phyloP scores from a whole-genome alignment of 2,329 filamentous ascomycete species.

The Ceratocystis variospora region DNA sequence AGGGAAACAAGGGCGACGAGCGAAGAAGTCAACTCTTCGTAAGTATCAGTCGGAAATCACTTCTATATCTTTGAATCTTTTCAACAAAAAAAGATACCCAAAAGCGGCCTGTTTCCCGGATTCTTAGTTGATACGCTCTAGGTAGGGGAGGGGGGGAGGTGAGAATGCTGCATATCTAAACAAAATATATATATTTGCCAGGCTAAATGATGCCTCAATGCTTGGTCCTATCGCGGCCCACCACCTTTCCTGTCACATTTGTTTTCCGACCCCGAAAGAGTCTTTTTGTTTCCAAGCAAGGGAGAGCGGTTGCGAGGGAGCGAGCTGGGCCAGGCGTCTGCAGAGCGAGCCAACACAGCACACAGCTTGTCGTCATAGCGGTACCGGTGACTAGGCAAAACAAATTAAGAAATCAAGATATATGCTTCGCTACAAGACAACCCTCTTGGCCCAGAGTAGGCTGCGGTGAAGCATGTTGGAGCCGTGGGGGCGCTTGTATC shows the following conservation, averaged over 20 bases:
- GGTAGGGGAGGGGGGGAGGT: neutral
- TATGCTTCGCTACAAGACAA: too few relatives aligned
- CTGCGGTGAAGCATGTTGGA: neutral
- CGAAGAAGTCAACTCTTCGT: neutral
- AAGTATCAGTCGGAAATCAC: neutral
- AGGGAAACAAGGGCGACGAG: neutral
- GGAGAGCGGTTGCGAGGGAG: neutral
- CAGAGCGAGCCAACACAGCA: neutral
- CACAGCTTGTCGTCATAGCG: neutral
- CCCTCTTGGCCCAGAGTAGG: neutral
- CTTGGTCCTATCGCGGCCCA: neutral
- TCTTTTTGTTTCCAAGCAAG: neutral
- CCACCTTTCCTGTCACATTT: neutral
- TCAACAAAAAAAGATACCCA: conserved; percentile 4
- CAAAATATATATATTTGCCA: neutral
- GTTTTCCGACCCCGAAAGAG: neutral
- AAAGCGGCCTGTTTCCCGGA: neutral
- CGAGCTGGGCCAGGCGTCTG: neutral
- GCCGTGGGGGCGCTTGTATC: neutral
- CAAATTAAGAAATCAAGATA: neutral
- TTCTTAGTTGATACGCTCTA: neutral
- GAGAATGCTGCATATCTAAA: neutral
- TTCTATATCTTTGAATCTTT: conserved; percentile 1
- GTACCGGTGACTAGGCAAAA: neutral
- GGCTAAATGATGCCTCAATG: neutral